phyloP scores from a whole-genome alignment of 306 rosid genomes.

The Vigna radiata region DNA sequence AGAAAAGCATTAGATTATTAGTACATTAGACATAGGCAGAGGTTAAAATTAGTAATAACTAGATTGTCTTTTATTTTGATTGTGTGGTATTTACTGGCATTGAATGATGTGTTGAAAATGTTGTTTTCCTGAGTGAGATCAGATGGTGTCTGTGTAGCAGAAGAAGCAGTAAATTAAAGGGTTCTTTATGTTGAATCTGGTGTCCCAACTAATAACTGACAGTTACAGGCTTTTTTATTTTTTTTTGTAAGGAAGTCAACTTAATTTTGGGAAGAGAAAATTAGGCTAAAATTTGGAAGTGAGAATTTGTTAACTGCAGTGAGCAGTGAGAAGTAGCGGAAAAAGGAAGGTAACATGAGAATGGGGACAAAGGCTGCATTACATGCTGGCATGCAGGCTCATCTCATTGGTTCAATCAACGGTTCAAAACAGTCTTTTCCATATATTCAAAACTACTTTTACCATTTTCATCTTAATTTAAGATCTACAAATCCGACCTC shows the following conservation, averaged over 20 bases:
- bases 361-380: conserved; percentile 33
- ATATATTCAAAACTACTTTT: background rate
- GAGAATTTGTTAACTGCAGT: background rate
- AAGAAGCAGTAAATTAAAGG: background rate
- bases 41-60: too few species aligned
- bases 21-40: too few species aligned
- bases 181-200: background rate
- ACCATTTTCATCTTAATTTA: background rate
- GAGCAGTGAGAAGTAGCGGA: too few species aligned
- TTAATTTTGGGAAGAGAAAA: too few species aligned
- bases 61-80: too few species aligned
- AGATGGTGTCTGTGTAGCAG: background rate
- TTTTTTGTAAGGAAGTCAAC: background rate
- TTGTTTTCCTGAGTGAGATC: too few species aligned
- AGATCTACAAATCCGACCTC: too few species aligned
- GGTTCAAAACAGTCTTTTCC: background rate
- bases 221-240: background rate
- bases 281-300: too few species aligned
- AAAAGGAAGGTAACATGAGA: background rate
- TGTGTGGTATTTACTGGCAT: too few species aligned
- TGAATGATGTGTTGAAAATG: too few species aligned
- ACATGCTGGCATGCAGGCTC: background rate
- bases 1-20: background rate
- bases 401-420: conserved; percentile 47
- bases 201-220: conserved; percentile 17